A percentile compares a stretch with the other conserved stretches of the same genome.
Conservation (phyloP, 2,329 filamentous ascomycete genomes). For the Cladosporium sp. region DNA sequence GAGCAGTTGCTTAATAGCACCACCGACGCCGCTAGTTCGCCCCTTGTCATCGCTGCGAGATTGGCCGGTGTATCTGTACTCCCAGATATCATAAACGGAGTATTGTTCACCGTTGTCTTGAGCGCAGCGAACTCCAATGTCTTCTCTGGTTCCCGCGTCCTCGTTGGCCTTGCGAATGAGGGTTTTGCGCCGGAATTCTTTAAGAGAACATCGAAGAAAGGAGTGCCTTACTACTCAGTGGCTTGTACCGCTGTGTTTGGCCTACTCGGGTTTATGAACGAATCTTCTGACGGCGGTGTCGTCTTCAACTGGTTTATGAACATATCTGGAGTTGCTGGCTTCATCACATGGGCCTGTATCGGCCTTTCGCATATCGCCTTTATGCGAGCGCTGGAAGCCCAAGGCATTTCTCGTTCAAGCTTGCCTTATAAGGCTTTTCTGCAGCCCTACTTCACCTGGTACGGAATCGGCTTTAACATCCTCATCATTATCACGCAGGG, state of each 20-base stretch:
- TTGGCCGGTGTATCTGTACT: slow-evolving; percentile 57
- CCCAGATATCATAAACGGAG: slow-evolving; percentile 64
- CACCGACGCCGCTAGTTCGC: slow-evolving; percentile 49
- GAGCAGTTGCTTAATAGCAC: slow-evolving; percentile 33
- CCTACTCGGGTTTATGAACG: slow-evolving; percentile 67
- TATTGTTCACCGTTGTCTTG: slow-evolving; percentile 65
- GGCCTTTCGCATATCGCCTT: slow-evolving; percentile 69
- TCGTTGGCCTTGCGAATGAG: slow-evolving; percentile 62
- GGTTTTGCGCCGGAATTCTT: slow-evolving; percentile 52
- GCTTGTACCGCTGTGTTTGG: slow-evolving; percentile 60
- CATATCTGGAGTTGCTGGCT: slow-evolving; percentile 66
- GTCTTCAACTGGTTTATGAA: slow-evolving; percentile 69
- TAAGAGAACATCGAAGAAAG: slow-evolving; percentile 53
- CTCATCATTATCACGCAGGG: slow-evolving; percentile 73
- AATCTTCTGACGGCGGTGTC: slow-evolving; percentile 63
- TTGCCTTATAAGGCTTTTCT: slow-evolving; percentile 64
- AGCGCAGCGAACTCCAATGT: slow-evolving; percentile 65
- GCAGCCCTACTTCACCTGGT: slow-evolving; percentile 69
- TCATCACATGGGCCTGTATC: slow-evolving; percentile 68
- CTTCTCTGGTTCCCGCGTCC: slow-evolving; percentile 63
- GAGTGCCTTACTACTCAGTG: slow-evolving; percentile 73
- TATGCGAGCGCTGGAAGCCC: slow-evolving; percentile 61
- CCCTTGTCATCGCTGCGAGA: slow-evolving; percentile 62
- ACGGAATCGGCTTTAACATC: slow-evolving; percentile 58
- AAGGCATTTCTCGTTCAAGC: slow-evolving; percentile 61